phyloP scores from a whole-genome alignment of 2,329 filamentous ascomycete species.

The Aspergillus sp. region DNA sequence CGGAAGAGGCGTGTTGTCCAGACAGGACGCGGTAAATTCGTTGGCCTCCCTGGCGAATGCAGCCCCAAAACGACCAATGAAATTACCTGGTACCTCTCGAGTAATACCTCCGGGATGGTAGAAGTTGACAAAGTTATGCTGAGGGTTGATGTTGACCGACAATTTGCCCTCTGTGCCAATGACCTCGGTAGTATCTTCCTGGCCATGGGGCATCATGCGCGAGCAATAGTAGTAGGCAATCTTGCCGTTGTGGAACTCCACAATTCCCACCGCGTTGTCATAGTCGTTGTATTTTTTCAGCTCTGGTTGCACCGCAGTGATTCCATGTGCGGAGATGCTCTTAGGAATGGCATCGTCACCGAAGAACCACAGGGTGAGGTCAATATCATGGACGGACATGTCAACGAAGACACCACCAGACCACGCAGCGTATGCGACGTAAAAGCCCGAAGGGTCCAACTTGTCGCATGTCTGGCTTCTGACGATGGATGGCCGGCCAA shows the following conservation, averaged over 20 bases:
- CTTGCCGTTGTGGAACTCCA: conserved; percentile 62
- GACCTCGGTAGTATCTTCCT: conserved; percentile 65
- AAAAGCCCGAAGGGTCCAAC: conserved; percentile 62
- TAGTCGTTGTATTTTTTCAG: conserved; percentile 56
- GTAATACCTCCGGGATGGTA: conserved; percentile 54
- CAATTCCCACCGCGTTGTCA: conserved; percentile 61
- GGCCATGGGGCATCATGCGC: conserved; percentile 65
- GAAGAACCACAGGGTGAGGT: conserved; percentile 62
- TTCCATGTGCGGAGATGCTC: conserved; percentile 53
- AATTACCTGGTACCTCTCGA: conserved; percentile 59
- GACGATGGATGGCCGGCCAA: conserved; percentile 59
- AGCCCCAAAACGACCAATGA: conserved; percentile 61
- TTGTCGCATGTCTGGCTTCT: conserved; percentile 66
- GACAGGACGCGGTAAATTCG: conserved; percentile 59
- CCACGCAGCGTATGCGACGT: conserved; percentile 63
- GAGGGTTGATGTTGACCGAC: conserved; percentile 58
- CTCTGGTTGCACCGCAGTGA: conserved; percentile 58
- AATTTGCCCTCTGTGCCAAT: conserved; percentile 65
- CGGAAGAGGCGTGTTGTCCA: conserved; percentile 56
- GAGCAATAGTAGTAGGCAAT: conserved; percentile 63
- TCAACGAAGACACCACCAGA: conserved; percentile 68
- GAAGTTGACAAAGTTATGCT: conserved; percentile 54
- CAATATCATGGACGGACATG: conserved; percentile 67
- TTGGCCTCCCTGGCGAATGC: conserved; percentile 64
- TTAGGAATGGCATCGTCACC: conserved; percentile 54